Evolutionary conservation across 2,329 filamentous ascomycete species (phyloP), one percentile per base, ranked within the genome.

Genomic region (Aureobasidium lini): DNA sequence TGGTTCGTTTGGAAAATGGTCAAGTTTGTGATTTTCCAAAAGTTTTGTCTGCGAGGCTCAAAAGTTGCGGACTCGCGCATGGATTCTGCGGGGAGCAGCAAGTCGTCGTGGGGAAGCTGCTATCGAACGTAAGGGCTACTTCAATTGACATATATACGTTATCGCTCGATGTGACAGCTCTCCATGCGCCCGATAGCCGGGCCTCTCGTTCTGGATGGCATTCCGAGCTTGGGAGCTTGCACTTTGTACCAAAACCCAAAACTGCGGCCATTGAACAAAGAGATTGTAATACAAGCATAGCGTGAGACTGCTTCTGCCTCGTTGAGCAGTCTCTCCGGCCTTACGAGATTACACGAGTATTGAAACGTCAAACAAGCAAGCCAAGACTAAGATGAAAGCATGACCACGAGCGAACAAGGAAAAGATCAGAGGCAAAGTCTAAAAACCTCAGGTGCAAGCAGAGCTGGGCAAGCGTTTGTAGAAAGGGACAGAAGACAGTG

Each of bases 391-490:
- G 37, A 54, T 54, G 37, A 8, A 31, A 1, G 50, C 39, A 29
- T 54, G 50, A 54, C 50, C n/a, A 5, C n/a, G 28, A 42, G 13
- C 50, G 39, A 54, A 43, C 28, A 16, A 15, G 39, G 50, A 6
- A 42, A 42, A 18, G 48, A 52, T 52, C 48, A 52, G 48, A 52
- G 48, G 31, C 31, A 23, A 32, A 54, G 49, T 29, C 37, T 40
- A 42, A 53, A 53, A 7, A 32, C 36, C 36, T 53, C 36, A 40
- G 49, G 23, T 23, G 18, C 23, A 23, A 23, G 23, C 23, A 23
- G 23, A 23, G 44, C 50, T 42, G 16, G 50, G 37, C 37, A 54
- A 34, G 34, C 37, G 37, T 54, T 54, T 42, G 37, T 43, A 15
- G 50, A 42, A 42, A 32, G 37, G 50, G 29, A 54, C 28, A 34